Percentiles rank a stretch among this genome's conserved stretches.
Conservation (phyloP, 352 stramenopile genomes). For the Phytopythium sindhum region DNA sequence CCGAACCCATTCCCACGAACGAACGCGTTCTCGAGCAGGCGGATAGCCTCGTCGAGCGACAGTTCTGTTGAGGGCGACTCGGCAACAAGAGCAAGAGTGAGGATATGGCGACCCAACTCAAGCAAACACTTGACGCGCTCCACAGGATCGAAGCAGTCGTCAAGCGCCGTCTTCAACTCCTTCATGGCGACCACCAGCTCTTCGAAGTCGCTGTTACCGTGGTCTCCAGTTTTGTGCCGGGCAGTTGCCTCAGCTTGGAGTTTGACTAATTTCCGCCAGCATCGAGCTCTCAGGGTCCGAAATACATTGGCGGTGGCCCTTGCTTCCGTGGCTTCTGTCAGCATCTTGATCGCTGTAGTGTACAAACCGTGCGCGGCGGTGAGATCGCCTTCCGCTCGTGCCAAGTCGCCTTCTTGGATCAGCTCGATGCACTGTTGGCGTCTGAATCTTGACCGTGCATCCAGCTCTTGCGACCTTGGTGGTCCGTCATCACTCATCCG, state of each 20-base stretch:
- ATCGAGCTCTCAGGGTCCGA: slow-evolving; percentile 23
- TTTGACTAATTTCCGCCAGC: slow-evolving; percentile 45
- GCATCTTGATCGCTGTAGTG: slow-evolving; percentile 2
- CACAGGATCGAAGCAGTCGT: slow-evolving; percentile 31
- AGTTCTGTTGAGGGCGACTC: background rate
- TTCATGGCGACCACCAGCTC: slow-evolving; percentile 35
- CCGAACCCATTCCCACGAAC: slow-evolving; percentile 33
- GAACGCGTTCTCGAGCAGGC: slow-evolving; percentile 4
- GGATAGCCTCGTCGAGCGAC: slow-evolving; percentile 24
- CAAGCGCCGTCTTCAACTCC: slow-evolving; percentile 38
- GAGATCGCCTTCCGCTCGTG: slow-evolving; percentile 1
- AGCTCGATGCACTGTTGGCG: slow-evolving; percentile 2
- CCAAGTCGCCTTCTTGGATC: slow-evolving; percentile 6
- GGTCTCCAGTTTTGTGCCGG: background rate
- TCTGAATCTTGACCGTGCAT: background rate
- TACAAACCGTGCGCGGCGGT: background rate
- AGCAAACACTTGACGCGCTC: slow-evolving; percentile 50
- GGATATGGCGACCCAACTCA: slow-evolving; percentile 36
- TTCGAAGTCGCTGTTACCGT: background rate
- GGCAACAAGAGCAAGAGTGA: background rate
- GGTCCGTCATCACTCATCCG: background rate
- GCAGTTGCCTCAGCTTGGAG: slow-evolving; percentile 6
- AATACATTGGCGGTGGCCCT: background rate
- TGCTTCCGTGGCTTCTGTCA: background rate
- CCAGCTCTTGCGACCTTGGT: background rate